These are phyloP conservation scores for Globisporangium cederbergense DNA, from an alignment of 352 stramenopile species.

Conservation along the genomic window DNA sequence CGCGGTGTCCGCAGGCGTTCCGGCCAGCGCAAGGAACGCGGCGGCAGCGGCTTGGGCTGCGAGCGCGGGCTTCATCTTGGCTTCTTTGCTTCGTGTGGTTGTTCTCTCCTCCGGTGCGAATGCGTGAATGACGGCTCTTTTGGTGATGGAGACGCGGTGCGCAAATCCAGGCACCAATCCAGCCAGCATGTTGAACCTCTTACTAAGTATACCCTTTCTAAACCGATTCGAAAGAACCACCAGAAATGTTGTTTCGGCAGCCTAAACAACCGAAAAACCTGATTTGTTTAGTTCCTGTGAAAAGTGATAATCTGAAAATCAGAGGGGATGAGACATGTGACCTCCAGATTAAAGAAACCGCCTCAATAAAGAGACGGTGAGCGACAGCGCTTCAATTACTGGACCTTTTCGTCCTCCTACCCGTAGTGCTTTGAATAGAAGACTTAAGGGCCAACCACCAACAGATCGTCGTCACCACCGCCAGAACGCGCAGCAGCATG, in stretches of 20 bases:
- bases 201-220: background rate
- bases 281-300: background rate
- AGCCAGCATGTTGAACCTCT: constrained; percentile 3
- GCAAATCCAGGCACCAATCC: constrained; percentile 4
- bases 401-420: background rate
- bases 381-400: background rate
- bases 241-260: background rate
- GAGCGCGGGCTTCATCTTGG: constrained; percentile 6
- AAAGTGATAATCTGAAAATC: background rate
- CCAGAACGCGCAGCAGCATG: background rate
- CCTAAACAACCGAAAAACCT: background rate
- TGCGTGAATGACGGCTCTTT: background rate
- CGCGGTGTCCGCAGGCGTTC: background rate
- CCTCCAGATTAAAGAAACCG: background rate
- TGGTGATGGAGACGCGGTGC: background rate
- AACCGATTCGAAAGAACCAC: background rate
- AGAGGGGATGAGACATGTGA: constrained; percentile 4
- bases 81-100: background rate
- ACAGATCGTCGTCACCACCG: background rate
- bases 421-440: constrained; percentile 1
- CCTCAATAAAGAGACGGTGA: background rate
- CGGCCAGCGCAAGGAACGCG: background rate
- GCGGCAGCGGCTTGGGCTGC: background rate
- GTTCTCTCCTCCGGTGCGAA: background rate
- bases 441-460: background rate